Percentiles rank a stretch among this genome's conserved stretches.
Evolutionary conservation across 768 basidiomycete species (phyloP).

Genomic region (Amanita jacksonii): DNA sequence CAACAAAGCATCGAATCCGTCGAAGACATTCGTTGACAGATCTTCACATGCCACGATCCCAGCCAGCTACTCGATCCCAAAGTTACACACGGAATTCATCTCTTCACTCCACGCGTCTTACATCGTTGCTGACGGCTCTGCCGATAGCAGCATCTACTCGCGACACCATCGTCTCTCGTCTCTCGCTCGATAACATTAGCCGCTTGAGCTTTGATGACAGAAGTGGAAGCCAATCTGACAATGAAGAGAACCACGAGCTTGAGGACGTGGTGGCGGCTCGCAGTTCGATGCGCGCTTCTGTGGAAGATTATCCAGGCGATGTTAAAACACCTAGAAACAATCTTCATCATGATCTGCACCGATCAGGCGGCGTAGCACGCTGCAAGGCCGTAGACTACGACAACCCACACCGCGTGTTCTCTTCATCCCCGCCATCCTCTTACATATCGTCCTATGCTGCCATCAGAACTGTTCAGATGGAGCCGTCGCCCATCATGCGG

Average conservation of each 20-base stretch:
- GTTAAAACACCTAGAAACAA: not conserved
- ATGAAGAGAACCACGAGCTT: slow-evolving; percentile 6
- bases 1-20: slow-evolving; percentile 11
- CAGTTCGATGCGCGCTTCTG: not conserved
- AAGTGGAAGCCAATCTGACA: not conserved
- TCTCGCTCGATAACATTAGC: slow-evolving; percentile 46
- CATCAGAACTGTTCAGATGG: slow-evolving; percentile 41
- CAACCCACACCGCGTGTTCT: slow-evolving; percentile 16
- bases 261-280: not conserved
- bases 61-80: slow-evolving; percentile 10
- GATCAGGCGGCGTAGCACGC: not conserved
- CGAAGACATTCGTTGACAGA: slow-evolving; percentile 12
- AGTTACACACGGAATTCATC: slow-evolving; percentile 19
- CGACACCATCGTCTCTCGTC: slow-evolving; percentile 43
- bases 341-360: not conserved
- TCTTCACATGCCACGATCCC: slow-evolving; percentile 3
- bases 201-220: slow-evolving; percentile 32
- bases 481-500: slow-evolving; percentile 46
- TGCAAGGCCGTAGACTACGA: not conserved
- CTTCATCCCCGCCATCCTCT: slow-evolving; percentile 24
- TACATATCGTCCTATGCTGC: slow-evolving; percentile 27
- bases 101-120: slow-evolving; percentile 27
- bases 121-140: slow-evolving; percentile 35
- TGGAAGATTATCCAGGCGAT: not conserved
- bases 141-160: slow-evolving; percentile 44